A percentile compares a stretch with the other conserved stretches of the same genome.
Conservation (phyloP, 177 flowering plant species). For the Vitis hybrid region DNA sequence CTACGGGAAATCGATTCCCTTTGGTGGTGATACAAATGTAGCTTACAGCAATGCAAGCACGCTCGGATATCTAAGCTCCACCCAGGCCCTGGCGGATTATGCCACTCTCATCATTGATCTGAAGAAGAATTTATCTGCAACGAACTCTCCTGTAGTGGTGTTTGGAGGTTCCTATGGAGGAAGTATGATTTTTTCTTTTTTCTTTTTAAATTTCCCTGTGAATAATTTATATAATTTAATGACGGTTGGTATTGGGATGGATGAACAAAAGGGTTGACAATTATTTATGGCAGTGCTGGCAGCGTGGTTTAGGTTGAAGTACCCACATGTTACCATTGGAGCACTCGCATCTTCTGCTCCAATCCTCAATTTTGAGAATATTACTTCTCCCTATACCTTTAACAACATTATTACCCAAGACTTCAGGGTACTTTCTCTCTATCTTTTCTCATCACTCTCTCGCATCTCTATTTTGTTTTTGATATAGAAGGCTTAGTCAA, state of each 20-base stretch:
- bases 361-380: conserved; percentile 65
- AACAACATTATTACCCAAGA: conserved; percentile 64
- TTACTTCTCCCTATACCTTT: conserved; percentile 70
- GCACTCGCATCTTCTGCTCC: conserved; percentile 94
- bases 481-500: too few relatives aligned
- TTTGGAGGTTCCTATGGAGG: conserved; percentile 96
- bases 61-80: conserved; percentile 77
- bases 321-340: conserved; percentile 81
- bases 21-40: conserved; percentile 50
- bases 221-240: too few relatives aligned
- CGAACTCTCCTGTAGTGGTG: conserved; percentile 72
- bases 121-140: conserved; percentile 73
- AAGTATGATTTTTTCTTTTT: conserved; percentile 44
- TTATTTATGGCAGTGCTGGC: conserved; percentile 68
- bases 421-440: conserved; percentile 50
- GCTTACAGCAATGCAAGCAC: conserved; percentile 68
- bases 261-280: neutral
- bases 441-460: conserved; percentile 10
- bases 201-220: neutral
- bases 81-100: conserved; percentile 87
- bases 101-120: conserved; percentile 70
- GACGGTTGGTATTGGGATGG: neutral
- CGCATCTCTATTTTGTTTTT: neutral
- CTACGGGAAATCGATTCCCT: conserved; percentile 84
- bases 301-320: conserved; percentile 91